Percentiles rank a stretch among this genome's conserved stretches.
Evolutionary conservation across 352 stramenopile species (phyloP).

Genomic region (Phytophthora ramorum): DNA sequence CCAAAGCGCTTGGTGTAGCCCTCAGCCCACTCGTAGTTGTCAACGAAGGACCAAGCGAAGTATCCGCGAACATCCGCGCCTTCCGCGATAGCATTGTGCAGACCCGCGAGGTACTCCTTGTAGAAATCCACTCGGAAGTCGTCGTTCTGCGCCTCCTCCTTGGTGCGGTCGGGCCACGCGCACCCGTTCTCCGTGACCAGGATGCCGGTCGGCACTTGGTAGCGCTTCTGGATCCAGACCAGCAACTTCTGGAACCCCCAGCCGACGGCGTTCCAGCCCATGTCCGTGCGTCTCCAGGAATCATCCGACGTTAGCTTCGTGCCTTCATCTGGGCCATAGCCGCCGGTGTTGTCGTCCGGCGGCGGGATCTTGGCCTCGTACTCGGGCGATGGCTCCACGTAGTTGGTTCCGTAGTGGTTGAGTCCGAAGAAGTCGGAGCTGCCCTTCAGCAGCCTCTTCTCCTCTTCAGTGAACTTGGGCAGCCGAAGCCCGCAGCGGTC

Average conservation of each 20-base stretch:
- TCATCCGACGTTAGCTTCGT: slow-evolving; percentile 52
- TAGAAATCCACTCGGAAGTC: slow-evolving; percentile 83
- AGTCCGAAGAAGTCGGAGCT: slow-evolving; percentile 95
- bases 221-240: slow-evolving; percentile 90
- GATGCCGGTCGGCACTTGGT: slow-evolving; percentile 75
- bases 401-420: slow-evolving; percentile 93
- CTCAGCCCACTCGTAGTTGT: slow-evolving; percentile 94
- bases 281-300: slow-evolving; percentile 76
- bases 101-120: slow-evolving; percentile 81
- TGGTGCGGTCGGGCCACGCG: slow-evolving; percentile 65
- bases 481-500: slow-evolving; percentile 82
- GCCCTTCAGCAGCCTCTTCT: slow-evolving; percentile 80
- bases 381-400: slow-evolving; percentile 48
- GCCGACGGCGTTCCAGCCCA: slow-evolving; percentile 81
- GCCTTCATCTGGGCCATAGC: slow-evolving; percentile 48
- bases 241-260: slow-evolving; percentile 91
- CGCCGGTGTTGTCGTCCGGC: slow-evolving; percentile 39
- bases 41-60: slow-evolving; percentile 92
- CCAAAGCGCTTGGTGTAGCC: slow-evolving; percentile 74
- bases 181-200: slow-evolving; percentile 95
- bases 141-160: slow-evolving; percentile 83
- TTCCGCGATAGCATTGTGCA: slow-evolving; percentile 53
- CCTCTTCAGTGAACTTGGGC: slow-evolving; percentile 88
- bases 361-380: slow-evolving; percentile 48
- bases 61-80: slow-evolving; percentile 82